Evolutionary conservation across 129 eudicot genomes (phyloP).

Genomic region (Rutidosis leptorrhynchoides): DNA sequence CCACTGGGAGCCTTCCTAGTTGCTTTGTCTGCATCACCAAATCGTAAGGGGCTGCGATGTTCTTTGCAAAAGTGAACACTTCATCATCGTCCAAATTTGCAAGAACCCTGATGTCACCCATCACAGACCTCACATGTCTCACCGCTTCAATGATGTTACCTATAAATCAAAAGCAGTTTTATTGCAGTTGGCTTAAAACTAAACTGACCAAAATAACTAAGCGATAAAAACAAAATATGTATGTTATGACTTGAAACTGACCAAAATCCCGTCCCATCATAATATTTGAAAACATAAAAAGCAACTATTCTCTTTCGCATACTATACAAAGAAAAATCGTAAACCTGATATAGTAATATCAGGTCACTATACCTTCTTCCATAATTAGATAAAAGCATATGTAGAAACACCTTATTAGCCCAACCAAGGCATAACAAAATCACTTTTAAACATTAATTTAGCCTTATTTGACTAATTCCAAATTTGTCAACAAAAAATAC

Average conservation of each 20-base stretch:
- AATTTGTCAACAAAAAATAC: background rate
- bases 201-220: background rate
- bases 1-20: slow-evolving; percentile 48
- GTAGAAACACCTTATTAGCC: background rate
- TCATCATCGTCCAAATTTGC: slow-evolving; percentile 55
- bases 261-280: background rate
- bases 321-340: background rate
- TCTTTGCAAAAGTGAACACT: slow-evolving; percentile 47
- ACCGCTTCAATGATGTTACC: slow-evolving; percentile 53
- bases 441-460: too few species aligned
- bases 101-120: slow-evolving; percentile 46
- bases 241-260: background rate
- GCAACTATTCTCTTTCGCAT: background rate
- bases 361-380: background rate
- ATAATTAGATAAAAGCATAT: too few species aligned
- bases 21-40: slow-evolving; percentile 55
- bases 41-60: slow-evolving; percentile 44
- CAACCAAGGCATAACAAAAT: background rate
- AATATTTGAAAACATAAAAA: background rate
- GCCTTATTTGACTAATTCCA: background rate
- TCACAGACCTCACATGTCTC: slow-evolving; percentile 45
- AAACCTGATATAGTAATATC: background rate
- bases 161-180: slow-evolving; percentile 1
- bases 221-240: background rate
- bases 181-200: background rate